Conservation (phyloP, 2,329 filamentous ascomycete genomes). For the Hypoxylon sp. region DNA sequence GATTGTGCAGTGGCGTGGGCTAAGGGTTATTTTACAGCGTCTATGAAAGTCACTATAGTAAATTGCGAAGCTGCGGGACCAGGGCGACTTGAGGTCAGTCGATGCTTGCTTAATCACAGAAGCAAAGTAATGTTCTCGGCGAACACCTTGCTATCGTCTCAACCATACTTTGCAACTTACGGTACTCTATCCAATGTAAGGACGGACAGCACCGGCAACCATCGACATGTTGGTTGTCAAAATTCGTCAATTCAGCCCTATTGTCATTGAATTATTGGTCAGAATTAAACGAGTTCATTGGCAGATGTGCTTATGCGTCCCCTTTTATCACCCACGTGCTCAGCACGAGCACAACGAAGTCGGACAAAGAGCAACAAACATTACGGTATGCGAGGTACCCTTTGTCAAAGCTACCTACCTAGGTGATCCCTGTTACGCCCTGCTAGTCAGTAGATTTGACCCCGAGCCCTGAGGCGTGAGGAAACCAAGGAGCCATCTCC, state of each 20-base stretch:
- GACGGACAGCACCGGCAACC: not conserved
- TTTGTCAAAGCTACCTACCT: not conserved
- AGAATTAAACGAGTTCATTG: not conserved
- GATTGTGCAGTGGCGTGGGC: not conserved
- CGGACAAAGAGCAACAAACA: not conserved
- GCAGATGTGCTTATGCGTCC: not conserved
- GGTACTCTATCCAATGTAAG: not conserved
- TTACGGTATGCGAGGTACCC: too few relatives aligned
- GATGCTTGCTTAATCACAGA: too few relatives aligned
- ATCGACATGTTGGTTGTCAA: not conserved
- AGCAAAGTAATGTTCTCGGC: too few relatives aligned
- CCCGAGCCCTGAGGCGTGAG: too few relatives aligned
- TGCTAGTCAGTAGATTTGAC: not conserved
- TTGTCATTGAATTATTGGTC: constrained; percentile 1
- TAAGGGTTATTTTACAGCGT: not conserved
- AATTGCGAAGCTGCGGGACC: not conserved
- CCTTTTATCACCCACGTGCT: not conserved
- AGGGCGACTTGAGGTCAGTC: too few relatives aligned
- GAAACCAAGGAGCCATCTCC: constrained; percentile 12
- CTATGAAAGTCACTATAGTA: not conserved
- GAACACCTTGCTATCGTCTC: not conserved
- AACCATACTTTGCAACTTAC: not conserved
- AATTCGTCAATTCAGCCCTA: constrained; percentile 23
- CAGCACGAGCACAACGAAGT: not conserved
- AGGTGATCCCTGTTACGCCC: constrained; percentile 9